Evolutionary conservation across 306 rosid species (phyloP), one percentile per base, ranked within the genome.

Genomic region (Cucumis melo): DNA sequence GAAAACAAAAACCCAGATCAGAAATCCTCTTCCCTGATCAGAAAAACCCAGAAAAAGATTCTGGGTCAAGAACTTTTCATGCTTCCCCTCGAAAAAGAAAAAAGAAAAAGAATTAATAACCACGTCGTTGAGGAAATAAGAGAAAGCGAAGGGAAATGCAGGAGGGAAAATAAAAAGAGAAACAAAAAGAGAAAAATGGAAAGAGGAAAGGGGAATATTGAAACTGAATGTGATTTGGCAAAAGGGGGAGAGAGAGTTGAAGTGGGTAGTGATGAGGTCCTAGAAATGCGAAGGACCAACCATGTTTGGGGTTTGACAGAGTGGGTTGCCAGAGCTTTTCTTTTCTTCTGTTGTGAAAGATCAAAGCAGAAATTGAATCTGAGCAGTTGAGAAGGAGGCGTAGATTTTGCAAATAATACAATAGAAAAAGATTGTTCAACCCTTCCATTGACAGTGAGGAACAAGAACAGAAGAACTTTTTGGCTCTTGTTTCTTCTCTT

Each of bases 241-340:
- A 50, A 29, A 4, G 24, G 36, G 41, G 27, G 83, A 83, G 55
- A 83, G 79, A 82, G 80, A 85, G 55, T 82, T 84, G 65, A 24
- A 57, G 68, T 75, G 87, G 83, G 82, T 32, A 54, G 75, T 23
- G 80, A 50, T 50, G 73, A 74, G 51, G 23, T 68, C 85, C 90
- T 71, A 77, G 21, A 85, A 87, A 61, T 48, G 78, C 84, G 87
- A 80, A 78, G 71, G 55, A 39, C 87, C 87, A 32, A 58, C 36
- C 73, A 63, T 82, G 80, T 80, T 77, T 77, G 82, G 78, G 81
- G 72, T 1, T 64, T 77, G 85, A 81, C 86, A 79, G 87, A 58
- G 46, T 48, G 77, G 34, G 34, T 21, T 62, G 24, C 76, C 38
- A 21, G 59, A 57, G 82, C 71, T 63, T n/a, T 14, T 14, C 51